Evolutionary conservation across 2,329 filamentous ascomycete species (phyloP), one percentile per base, ranked within the genome.

Genomic region (Pseudogymnoascus destructans): DNA sequence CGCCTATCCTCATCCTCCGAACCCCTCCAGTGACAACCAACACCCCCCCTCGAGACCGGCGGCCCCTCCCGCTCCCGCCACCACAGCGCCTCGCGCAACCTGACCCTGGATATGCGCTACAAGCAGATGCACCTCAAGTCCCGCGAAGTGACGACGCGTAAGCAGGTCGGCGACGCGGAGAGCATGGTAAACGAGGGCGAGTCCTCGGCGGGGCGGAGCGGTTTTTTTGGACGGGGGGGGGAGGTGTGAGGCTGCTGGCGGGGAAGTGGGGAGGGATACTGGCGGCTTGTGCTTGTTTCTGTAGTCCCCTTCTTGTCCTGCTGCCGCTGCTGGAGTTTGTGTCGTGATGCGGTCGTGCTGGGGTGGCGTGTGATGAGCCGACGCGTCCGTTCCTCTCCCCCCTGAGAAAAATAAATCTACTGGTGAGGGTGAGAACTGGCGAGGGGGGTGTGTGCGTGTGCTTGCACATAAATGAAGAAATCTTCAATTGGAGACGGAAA

Each of bases 1-100:
- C 84, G 93, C 59, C 80, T 98, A 23, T 95, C 90, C 42, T 95
- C 89, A 64, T 95, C 89, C 35, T 96, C 91, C 23, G 93, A 98
- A 73, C 93, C 93, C 64, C 78, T 98, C 57, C 92, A 96, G 88
- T 97, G 93, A 81, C 79, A 84, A 70, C 64, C 65, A 68, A 84
- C 86, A 79, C 86, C 89, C 38, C 38, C 38, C 38, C 38, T 42
- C 19, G 38, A 42, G 38, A 42, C 38, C 38, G 38, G 38, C 38
- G 38, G 38, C 56, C 65, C 66, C 59, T 64, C 69, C 59, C 59
- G 46, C 61, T 59, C 67, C 69, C 66, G 69, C 72, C 68, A 72
- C 75, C 72, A 81, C 76, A 66, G 68, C 66, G 70, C 72, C 68
- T 74, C 78, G 73, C 82, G 77, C 83, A 83, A 82, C 85, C 79